Conservation (phyloP, 495 filamentous ascomycete species). For the Talaromyces borbonicus region DNA sequence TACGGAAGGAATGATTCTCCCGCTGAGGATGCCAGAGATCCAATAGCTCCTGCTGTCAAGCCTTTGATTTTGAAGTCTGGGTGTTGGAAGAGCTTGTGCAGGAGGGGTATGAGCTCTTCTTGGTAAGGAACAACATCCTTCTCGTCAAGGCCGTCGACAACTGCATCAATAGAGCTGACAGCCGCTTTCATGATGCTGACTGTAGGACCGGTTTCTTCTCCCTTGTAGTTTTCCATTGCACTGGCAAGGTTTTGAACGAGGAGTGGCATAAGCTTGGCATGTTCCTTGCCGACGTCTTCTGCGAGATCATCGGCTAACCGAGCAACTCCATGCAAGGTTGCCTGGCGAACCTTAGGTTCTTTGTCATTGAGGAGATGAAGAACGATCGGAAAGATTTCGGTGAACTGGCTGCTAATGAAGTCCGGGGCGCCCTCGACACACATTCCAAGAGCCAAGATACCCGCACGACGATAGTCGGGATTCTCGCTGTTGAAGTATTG, state of each 20-base stretch:
- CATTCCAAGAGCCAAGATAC: slow-evolving; percentile 84
- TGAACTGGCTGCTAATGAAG: slow-evolving; percentile 84
- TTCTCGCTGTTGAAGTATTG: slow-evolving; percentile 64
- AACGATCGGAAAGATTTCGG: slow-evolving; percentile 75
- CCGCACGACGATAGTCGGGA: slow-evolving; percentile 74
- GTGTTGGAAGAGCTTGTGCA: slow-evolving; percentile 71
- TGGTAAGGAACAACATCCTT: slow-evolving; percentile 76
- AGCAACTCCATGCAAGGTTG: slow-evolving; percentile 75
- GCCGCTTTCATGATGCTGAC: slow-evolving; percentile 79
- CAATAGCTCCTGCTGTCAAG: slow-evolving; percentile 78
- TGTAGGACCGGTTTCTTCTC: slow-evolving; percentile 47
- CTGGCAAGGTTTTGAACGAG: slow-evolving; percentile 82
- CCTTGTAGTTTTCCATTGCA: slow-evolving; percentile 57
- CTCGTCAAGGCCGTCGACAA: slow-evolving; percentile 81
- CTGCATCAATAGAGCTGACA: slow-evolving; percentile 83
- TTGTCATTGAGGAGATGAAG: slow-evolving; percentile 76
- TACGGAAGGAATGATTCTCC: slow-evolving; percentile 79
- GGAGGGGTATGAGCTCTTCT: slow-evolving; percentile 67
- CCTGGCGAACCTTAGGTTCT: slow-evolving; percentile 72
- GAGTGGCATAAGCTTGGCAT: slow-evolving; percentile 70
- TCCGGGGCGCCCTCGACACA: slow-evolving; percentile 95
- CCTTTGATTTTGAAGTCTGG: slow-evolving; percentile 84
- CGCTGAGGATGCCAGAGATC: slow-evolving; percentile 76
- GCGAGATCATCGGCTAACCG: slow-evolving; percentile 87
- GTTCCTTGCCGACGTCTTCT: slow-evolving; percentile 75